Evolutionary conservation across 1,284 basidiomycete genomes (phyloP).

Genomic region (Mycosarcoma maydis): DNA sequence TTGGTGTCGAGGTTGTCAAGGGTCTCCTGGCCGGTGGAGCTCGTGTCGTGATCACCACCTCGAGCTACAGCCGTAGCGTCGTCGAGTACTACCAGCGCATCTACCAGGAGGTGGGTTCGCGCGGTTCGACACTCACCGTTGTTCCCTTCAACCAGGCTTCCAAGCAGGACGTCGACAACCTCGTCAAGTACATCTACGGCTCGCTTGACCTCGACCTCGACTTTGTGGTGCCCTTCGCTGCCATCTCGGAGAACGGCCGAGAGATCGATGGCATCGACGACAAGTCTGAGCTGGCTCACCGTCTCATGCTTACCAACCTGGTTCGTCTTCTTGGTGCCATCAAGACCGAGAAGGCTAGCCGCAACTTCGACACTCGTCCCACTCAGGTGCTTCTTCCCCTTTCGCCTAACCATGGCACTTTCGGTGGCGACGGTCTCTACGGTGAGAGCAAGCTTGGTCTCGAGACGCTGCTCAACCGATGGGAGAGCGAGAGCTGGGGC

Average conservation of each 20-base stretch:
- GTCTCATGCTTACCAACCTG: slow-evolving; percentile 82
- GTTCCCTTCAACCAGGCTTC: slow-evolving; percentile 99
- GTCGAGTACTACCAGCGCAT: slow-evolving; percentile 99
- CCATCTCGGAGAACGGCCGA: slow-evolving; percentile 96
- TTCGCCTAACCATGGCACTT: slow-evolving; percentile 96
- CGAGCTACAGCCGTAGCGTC: slow-evolving; percentile 71
- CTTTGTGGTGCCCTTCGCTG: slow-evolving; percentile 97
- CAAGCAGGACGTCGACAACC: slow-evolving; percentile 89
- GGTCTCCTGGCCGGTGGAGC: slow-evolving; percentile 95
- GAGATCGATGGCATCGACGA: slow-evolving; percentile 97
- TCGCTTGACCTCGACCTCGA: slow-evolving; percentile 94
- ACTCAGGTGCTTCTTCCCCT: slow-evolving; percentile 97
- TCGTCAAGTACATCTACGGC: slow-evolving; percentile 97
- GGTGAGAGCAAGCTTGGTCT: slow-evolving; percentile 98
- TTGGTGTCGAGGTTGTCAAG: slow-evolving; percentile 96
- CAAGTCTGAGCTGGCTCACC: slow-evolving; percentile 95
- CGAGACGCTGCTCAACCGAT: slow-evolving; percentile 96
- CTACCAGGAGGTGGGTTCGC: slow-evolving; percentile 93
- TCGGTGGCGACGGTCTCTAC: slow-evolving; percentile 97
- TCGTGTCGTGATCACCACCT: slow-evolving; percentile 95
- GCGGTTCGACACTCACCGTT: slow-evolving; percentile 92
- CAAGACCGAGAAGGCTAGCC: slow-evolving; percentile 96
- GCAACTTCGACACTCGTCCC: slow-evolving; percentile 94
- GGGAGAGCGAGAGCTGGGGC: slow-evolving; percentile 94
- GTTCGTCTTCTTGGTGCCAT: slow-evolving; percentile 94